Evolutionary conservation across 169 alveolate species (phyloP).

Genomic region (Plasmodium relictum): DNA sequence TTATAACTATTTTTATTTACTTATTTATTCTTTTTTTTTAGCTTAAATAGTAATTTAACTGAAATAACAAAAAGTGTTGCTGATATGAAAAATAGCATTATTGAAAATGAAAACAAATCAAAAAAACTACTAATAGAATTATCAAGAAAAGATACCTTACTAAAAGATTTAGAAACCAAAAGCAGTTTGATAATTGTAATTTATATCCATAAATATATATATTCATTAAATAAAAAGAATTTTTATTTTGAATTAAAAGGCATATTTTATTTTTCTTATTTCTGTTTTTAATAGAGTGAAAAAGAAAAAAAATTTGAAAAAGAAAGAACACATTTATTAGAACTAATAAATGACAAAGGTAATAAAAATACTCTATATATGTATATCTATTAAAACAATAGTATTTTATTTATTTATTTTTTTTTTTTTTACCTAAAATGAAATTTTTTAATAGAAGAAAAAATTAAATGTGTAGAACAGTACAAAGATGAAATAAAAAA

Average conservation of each 20-base stretch:
- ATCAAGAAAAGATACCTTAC: constrained; percentile 29
- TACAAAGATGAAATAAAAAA: constrained; percentile 59
- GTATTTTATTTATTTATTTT: not conserved
- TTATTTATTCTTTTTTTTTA: constrained; percentile 1
- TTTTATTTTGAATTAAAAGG: constrained; percentile 3
- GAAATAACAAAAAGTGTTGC: constrained; percentile 52
- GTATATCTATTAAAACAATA: not conserved
- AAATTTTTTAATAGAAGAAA: constrained; percentile 13
- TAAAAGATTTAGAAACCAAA: constrained; percentile 35
- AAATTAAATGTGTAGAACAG: constrained; percentile 5
- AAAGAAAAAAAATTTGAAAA: constrained; percentile 38
- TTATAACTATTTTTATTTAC: not conserved
- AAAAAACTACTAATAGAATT: constrained; percentile 12
- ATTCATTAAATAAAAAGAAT: constrained; percentile 7
- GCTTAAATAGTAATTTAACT: constrained; percentile 29
- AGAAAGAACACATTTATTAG: constrained; percentile 34
- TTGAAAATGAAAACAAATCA: constrained; percentile 41
- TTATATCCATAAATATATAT: constrained; percentile 1
- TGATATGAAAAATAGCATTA: constrained; percentile 48
- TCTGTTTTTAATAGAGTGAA: constrained; percentile 40
- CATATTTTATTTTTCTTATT: constrained; percentile 28
- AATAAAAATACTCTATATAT: not conserved
- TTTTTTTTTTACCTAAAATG: not conserved
- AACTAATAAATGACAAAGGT: constrained; percentile 43
- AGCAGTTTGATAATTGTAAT: constrained; percentile 19